phyloP scores from a whole-genome alignment of 306 rosid genomes.

The Corylus americana region DNA sequence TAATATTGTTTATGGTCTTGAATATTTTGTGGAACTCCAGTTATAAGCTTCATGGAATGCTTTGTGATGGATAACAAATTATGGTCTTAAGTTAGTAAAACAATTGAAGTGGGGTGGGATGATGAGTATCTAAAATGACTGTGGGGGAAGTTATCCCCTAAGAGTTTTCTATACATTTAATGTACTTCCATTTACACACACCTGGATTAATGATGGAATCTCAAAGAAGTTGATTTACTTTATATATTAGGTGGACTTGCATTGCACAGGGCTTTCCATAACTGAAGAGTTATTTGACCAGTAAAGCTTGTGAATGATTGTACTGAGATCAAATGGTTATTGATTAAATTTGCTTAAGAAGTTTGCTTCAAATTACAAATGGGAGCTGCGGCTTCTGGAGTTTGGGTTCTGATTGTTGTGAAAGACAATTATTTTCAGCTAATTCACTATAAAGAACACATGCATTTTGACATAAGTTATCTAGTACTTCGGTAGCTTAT shows the following conservation, averaged over 20 bases:
- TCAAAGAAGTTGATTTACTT: background rate
- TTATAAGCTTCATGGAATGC: slow-evolving; percentile 3
- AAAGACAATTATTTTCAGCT: background rate
- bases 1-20: slow-evolving; percentile 6
- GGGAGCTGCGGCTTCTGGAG: background rate
- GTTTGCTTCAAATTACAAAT: background rate
- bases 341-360: background rate
- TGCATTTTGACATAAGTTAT: background rate
- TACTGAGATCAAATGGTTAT: background rate
- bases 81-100: slow-evolving; percentile 1
- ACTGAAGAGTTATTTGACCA: background rate
- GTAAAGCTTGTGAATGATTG: slow-evolving; percentile 5
- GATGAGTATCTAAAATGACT: background rate
- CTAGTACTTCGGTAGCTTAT: background rate
- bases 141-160: background rate
- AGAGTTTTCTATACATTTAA: slow-evolving; percentile 2
- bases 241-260: background rate
- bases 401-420: slow-evolving; percentile 1
- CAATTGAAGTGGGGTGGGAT: slow-evolving; percentile 12
- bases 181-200: background rate
- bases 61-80: slow-evolving; percentile 7
- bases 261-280: background rate
- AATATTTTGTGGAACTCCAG: slow-evolving; percentile 1
- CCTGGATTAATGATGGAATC: slow-evolving; percentile 6
- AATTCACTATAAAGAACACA: background rate